Evolutionary conservation across 1,139 yeast genomes (phyloP), one percentile per base, ranked within the genome.

Genomic region (Yamadazyma atlantica): DNA sequence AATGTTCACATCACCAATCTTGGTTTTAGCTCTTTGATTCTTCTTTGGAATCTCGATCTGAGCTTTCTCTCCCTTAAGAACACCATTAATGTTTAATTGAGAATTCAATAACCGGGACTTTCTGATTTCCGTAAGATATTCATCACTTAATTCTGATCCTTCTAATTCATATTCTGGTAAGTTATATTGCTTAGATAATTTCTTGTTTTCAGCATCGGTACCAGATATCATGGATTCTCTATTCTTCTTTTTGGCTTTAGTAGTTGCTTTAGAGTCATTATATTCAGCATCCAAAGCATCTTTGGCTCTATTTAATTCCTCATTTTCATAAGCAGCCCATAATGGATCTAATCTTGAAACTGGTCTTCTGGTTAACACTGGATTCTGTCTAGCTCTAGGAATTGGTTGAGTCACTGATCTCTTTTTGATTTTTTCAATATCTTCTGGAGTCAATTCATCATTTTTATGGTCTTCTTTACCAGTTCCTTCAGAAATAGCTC

Each of bases 331-430:
- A 11, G 73, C 74, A 31, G 62, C 62, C 75, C 75, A 71, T 50
- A 63, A 64, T 29, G 92, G 92, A 62, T 84, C 92, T 40, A 84
- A 65, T 51, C 80, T 74, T 1, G 90, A 83, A 23, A 80, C 79
- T 7, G 92, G 92, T 53, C 88, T 73, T 48, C 78, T 60, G 2
- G 72, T 64, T 39, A 71, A 62, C 12, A 67, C 48, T 7, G 75
- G 62, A 69, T 54, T 77, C 51, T 46, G 68, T 60, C 75, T 59
- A 48, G 70, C 49, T 45, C 53, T 51, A 4, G 67, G 62, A 29
- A 49, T 54, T 24, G 69, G 75, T 44, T 69, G 74, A 15, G 81
- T 73, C 1, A 67, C 74, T 1, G 79, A 64, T 41, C 82, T 62
- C 46, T 66, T 62, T 50, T 75, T 74, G 44, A 70, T 50, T 14